Evolutionary conservation across 225 moss, liverwort and hornwort genomes (phyloP).

Genomic region (Anthoceros angustus): DNA sequence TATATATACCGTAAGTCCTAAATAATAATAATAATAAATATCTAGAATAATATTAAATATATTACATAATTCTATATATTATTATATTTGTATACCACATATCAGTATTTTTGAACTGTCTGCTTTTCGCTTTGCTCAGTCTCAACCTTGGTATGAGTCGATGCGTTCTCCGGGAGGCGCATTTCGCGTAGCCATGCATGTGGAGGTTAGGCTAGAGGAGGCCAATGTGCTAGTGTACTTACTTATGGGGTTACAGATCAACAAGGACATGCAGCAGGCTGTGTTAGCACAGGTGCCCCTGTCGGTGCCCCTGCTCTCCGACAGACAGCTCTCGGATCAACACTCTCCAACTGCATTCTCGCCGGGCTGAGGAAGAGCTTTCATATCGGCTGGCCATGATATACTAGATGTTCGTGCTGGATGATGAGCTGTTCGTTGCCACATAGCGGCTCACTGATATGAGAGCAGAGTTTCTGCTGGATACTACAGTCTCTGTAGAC

Average conservation of each 20-base stretch:
- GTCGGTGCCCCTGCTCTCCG: slow-evolving; percentile 26
- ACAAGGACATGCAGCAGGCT: slow-evolving; percentile 30
- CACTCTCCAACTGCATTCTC: slow-evolving; percentile 35
- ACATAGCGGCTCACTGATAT: no score
- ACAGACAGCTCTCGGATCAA: slow-evolving; percentile 32
- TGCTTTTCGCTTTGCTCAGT: no score
- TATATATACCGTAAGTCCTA: no score
- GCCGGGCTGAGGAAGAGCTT: slow-evolving; percentile 31
- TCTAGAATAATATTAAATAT: no score
- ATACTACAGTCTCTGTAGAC: no score
- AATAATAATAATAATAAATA: no score
- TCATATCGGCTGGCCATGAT: slow-evolving; percentile 28
- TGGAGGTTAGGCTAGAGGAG: slow-evolving; percentile 63
- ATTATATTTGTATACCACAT: no score
- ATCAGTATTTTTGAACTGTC: no score
- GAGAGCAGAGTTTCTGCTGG: no score
- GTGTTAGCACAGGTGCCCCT: slow-evolving; percentile 9
- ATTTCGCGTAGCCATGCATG: slow-evolving; percentile 36
- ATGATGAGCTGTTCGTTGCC: neutral
- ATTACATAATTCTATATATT: no score
- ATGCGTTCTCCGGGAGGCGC: no score
- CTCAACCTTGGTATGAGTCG: no score
- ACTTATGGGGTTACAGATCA: slow-evolving; percentile 51
- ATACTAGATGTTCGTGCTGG: slow-evolving; percentile 15
- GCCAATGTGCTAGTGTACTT: slow-evolving; percentile 49